A percentile compares a stretch with the other conserved stretches of the same genome.
Conservation (phyloP, 2,329 filamentous ascomycete species). For the Pseudogymnoascus pannorum region DNA sequence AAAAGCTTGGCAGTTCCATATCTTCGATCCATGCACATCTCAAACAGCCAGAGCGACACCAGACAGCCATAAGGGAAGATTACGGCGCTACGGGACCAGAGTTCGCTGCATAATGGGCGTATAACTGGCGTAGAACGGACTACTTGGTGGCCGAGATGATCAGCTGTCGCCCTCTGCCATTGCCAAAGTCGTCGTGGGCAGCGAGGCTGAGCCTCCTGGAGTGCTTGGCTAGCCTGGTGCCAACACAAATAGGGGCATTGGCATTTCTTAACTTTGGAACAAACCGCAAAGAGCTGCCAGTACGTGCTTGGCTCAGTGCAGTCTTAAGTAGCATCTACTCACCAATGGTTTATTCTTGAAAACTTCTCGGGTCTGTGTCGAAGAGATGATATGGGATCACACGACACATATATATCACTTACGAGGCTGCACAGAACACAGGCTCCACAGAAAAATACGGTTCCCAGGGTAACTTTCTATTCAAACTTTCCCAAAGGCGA, state of each 20-base stretch:
- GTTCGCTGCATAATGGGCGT: neutral
- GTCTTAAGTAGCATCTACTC: no score
- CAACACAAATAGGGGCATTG: neutral
- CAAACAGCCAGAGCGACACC: neutral
- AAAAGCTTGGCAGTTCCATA: constrained; percentile 4
- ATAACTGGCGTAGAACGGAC: neutral
- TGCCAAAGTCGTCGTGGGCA: neutral
- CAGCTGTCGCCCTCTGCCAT: neutral
- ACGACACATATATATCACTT: no score
- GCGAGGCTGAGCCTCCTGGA: neutral
- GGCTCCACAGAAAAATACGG: neutral
- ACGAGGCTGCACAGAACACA: neutral
- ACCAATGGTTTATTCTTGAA: no score
- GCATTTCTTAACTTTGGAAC: neutral
- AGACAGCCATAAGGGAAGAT: neutral
- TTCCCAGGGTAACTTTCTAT: no score
- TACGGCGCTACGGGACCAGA: neutral
- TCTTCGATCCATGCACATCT: neutral
- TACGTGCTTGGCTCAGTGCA: no score
- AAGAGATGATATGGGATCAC: no score
- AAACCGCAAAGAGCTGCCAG: neutral
- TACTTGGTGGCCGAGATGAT: neutral
- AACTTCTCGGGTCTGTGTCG: no score
- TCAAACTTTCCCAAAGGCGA: neutral
- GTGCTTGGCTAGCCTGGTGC: neutral